Evolutionary conservation across 1,139 yeast genomes (phyloP), one percentile per base, ranked within the genome.

Genomic region (Geotrichum restrictum): DNA sequence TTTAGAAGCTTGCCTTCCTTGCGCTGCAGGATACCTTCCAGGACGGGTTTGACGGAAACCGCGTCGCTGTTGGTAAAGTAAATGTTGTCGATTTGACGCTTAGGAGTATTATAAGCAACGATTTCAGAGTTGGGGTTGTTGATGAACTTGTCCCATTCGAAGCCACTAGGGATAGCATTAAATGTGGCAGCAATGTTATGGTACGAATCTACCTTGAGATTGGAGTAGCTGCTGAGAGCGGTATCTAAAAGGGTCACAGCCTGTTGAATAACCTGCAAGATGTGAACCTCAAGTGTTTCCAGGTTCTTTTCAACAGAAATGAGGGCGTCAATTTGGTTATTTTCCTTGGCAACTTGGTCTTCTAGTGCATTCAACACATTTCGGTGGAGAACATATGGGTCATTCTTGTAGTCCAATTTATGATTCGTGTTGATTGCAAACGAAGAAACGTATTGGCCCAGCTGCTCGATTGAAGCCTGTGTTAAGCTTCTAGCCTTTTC

Each of bases 81-180:
- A 34, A 77, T 62, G 39, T 63, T 59, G 11, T 64, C 62, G 22
- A 75, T 57, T 22, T 66, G 64, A 45, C 81, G 71, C 59, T 73
- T 73, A 51, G 70, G 66, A 37, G 71, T 68, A 49, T 58, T 59
- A 33, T 54, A 56, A 3, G 71, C 67, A 27, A 68, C 62, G 11
- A 73, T 62, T 21, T 75, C 64, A 36, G 58, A 58, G 24, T 57
- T 51, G 58, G 75, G 69, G 27, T 67, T 64, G 16, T 56, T 50
- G 6, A 60, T 54, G 59, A 78, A 78, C 53, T 64, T 65, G n/a
- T 60, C 51, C 82, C 82, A 78, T 62, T 78, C 81, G 31, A 66
- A 62, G 53, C 65, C 69, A 32, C 65, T 67, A 18, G 72, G 64
- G 45, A 78, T 66, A 3, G 62, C 56, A 27, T 56, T 56, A 45